Conservation (phyloP, 495 filamentous ascomycete genomes). For the Penicillium steckii region DNA sequence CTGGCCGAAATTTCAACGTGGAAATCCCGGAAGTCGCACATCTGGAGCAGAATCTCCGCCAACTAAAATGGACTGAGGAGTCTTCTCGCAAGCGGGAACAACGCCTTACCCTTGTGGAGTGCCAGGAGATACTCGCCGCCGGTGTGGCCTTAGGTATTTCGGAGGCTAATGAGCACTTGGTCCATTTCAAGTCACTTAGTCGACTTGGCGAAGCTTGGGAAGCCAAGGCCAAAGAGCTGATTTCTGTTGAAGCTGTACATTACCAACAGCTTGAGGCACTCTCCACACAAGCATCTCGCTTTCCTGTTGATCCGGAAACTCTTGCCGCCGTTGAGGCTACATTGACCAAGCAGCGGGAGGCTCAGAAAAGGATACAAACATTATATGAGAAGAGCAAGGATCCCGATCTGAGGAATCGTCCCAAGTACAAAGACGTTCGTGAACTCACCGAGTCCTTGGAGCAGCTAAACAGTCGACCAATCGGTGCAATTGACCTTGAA, state of each 20-base stretch:
- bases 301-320: constrained; percentile 82
- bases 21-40: constrained; percentile 91
- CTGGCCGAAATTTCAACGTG: constrained; percentile 85
- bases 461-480: constrained; percentile 87
- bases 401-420: constrained; percentile 72
- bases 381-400: constrained; percentile 76
- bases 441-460: constrained; percentile 84
- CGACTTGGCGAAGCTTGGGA: constrained; percentile 84
- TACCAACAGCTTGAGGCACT: constrained; percentile 94
- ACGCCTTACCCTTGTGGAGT: constrained; percentile 70
- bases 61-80: constrained; percentile 85
- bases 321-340: constrained; percentile 85
- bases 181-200: constrained; percentile 71
- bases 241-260: constrained; percentile 83
- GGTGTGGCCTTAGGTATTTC: constrained; percentile 74
- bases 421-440: constrained; percentile 85
- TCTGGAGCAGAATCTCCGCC: constrained; percentile 75
- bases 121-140: constrained; percentile 71
- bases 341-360: constrained; percentile 92
- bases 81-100: constrained; percentile 61
- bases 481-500: constrained; percentile 88
- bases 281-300: constrained; percentile 67
- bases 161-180: constrained; percentile 72
- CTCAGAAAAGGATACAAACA: constrained; percentile 79
- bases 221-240: constrained; percentile 87